Evolutionary conservation across 2,329 filamentous ascomycete species (phyloP).

Genomic region (Raffaelea deltoideospora): DNA sequence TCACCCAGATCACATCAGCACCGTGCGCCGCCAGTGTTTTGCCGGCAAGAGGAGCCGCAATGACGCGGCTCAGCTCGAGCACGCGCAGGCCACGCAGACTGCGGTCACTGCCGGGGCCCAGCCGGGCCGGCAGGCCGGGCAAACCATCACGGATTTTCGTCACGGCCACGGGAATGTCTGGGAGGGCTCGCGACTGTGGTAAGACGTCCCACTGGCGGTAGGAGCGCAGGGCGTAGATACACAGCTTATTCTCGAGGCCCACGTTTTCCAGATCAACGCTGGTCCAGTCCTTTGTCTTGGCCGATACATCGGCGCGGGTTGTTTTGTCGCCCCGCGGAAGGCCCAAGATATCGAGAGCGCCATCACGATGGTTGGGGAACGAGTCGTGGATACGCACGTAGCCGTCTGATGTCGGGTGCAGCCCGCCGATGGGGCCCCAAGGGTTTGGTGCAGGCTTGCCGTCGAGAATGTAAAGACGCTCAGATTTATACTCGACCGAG

Average conservation of each 20-base stretch:
- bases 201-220: constrained; percentile 34
- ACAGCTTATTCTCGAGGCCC: constrained; percentile 22
- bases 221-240: constrained; percentile 33
- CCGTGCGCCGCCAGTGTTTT: constrained; percentile 24
- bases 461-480: constrained; percentile 30
- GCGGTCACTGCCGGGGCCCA: neutral
- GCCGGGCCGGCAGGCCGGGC: neutral
- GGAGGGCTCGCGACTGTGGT: constrained; percentile 28
- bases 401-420: constrained; percentile 34
- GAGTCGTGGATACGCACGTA: constrained; percentile 38
- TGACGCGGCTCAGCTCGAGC: constrained; percentile 30
- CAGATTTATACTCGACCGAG: constrained; percentile 35
- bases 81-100: constrained; percentile 23
- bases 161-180: constrained; percentile 29
- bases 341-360: constrained; percentile 26
- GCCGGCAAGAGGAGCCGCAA: constrained; percentile 27
- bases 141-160: constrained; percentile 5
- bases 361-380: constrained; percentile 33
- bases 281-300: constrained; percentile 22
- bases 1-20: constrained; percentile 28
- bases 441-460: constrained; percentile 16
- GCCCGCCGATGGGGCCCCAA: constrained; percentile 31
- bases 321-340: constrained; percentile 16
- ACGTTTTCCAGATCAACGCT: constrained; percentile 31
- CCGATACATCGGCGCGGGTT: constrained; percentile 22